Evolutionary conservation across 257 asterid genomes (phyloP).

Genomic region (Capsicum rhomboideum): DNA sequence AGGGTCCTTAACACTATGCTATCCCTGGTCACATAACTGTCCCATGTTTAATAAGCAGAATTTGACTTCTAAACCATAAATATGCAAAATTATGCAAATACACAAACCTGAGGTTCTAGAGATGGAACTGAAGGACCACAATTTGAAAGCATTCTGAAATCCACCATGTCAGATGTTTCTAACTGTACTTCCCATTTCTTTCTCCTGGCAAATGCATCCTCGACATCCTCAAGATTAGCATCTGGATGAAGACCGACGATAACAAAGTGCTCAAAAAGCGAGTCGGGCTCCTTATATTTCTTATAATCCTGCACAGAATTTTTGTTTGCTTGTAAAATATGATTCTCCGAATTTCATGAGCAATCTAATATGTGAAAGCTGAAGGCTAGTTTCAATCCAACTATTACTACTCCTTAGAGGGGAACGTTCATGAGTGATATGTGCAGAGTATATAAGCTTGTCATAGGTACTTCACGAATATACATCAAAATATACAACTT

Average conservation of each 20-base stretch:
- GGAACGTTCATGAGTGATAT: neutral
- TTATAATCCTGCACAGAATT: slow-evolving; percentile 58
- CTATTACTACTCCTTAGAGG: neutral
- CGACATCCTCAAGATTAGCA: slow-evolving; percentile 71
- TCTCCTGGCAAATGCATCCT: slow-evolving; percentile 56
- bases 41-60: neutral
- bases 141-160: slow-evolving; percentile 25
- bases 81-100: slow-evolving; percentile 11
- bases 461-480: neutral
- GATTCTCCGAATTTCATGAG: neutral
- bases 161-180: slow-evolving; percentile 30
- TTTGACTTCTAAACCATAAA: neutral
- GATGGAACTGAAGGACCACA: slow-evolving; percentile 50
- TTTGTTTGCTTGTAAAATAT: neutral
- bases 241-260: slow-evolving; percentile 86
- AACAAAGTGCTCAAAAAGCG: slow-evolving; percentile 82
- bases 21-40: neutral
- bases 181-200: slow-evolving; percentile 57
- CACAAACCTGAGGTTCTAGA: slow-evolving; percentile 78
- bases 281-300: slow-evolving; percentile 64
- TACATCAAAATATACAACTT: neutral
- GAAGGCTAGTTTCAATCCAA: neutral
- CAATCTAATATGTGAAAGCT: neutral
- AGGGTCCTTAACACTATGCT: neutral
- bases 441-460: neutral